A percentile compares a stretch with the other conserved stretches of the same genome.
Conservation (phyloP, 768 basidiomycete genomes). For the Macrolepiota dolichaula region DNA sequence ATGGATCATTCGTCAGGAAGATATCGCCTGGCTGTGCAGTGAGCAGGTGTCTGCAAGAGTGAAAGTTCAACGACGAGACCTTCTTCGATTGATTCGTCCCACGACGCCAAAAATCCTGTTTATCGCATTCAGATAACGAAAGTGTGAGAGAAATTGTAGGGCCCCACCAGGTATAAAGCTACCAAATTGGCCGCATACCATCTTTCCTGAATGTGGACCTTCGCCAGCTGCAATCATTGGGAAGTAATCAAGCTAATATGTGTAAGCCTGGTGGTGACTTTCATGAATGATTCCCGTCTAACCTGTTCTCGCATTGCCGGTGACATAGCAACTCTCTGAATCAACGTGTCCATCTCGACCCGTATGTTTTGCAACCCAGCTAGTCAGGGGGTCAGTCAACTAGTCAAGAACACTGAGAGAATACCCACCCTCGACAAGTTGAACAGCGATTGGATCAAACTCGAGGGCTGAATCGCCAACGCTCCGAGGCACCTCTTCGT, state of each 20-base stretch:
- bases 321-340: conserved; percentile 23
- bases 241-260: conserved; percentile 20
- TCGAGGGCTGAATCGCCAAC: neutral
- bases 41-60: neutral
- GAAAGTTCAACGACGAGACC: conserved; percentile 5
- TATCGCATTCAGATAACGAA: neutral
- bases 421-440: conserved; percentile 14
- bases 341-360: conserved; percentile 26
- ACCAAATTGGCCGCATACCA: conserved; percentile 28
- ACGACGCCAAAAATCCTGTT: conserved; percentile 23
- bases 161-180: conserved; percentile 23
- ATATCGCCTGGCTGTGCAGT: conserved; percentile 11
- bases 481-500: neutral
- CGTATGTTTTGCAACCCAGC: conserved; percentile 20
- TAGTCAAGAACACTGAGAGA: neutral
- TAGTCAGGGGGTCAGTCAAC: neutral
- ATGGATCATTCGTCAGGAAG: conserved; percentile 28
- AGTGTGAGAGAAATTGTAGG: neutral
- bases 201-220: conserved; percentile 23
- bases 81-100: conserved; percentile 27
- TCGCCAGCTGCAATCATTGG: conserved; percentile 27
- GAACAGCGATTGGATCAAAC: conserved; percentile 13
- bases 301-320: conserved; percentile 26
- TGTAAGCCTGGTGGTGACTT: neutral
- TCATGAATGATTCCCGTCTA: neutral